phyloP scores from a whole-genome alignment of 2,329 filamentous ascomycete species.

The Ascochyta fabae region DNA sequence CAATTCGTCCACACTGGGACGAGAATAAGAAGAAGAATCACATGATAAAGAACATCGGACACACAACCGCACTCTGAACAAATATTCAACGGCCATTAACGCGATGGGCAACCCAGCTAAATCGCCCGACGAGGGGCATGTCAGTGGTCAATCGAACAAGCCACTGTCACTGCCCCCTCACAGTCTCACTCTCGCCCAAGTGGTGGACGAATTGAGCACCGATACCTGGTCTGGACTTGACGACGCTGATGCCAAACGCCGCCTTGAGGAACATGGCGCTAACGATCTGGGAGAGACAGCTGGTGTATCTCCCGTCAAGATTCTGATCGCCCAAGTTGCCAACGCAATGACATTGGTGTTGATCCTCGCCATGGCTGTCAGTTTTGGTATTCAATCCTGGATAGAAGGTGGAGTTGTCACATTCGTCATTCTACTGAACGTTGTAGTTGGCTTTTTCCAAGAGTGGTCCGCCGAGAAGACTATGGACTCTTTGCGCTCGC shows the following conservation, averaged over 20 bases:
- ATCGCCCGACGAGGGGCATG: conserved; percentile 34
- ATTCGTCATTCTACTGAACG: conserved; percentile 54
- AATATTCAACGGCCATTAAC: neutral
- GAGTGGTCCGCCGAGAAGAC: conserved; percentile 58
- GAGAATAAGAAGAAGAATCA: conserved; percentile 28
- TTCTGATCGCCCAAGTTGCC: conserved; percentile 73
- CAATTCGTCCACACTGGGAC: conserved; percentile 35
- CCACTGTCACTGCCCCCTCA: conserved; percentile 69
- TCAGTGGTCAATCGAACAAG: conserved; percentile 53
- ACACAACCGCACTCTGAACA: neutral
- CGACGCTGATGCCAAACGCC: conserved; percentile 63
- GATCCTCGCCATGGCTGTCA: conserved; percentile 57
- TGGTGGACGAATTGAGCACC: conserved; percentile 64
- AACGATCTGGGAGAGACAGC: conserved; percentile 76
- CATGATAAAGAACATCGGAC: conserved; percentile 5
- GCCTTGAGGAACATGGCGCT: conserved; percentile 66
- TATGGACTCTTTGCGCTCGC: conserved; percentile 56
- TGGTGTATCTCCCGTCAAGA: conserved; percentile 73
- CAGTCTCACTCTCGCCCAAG: conserved; percentile 59
- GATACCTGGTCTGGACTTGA: conserved; percentile 71
- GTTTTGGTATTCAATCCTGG: conserved; percentile 55
- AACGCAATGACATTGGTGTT: conserved; percentile 78
- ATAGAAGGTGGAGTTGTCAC: conserved; percentile 58
- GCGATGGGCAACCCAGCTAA: conserved; percentile 33
- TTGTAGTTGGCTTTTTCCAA: conserved; percentile 55